phyloP scores from a whole-genome alignment of 148 eudicot species.

The Rhododendron henanense region DNA sequence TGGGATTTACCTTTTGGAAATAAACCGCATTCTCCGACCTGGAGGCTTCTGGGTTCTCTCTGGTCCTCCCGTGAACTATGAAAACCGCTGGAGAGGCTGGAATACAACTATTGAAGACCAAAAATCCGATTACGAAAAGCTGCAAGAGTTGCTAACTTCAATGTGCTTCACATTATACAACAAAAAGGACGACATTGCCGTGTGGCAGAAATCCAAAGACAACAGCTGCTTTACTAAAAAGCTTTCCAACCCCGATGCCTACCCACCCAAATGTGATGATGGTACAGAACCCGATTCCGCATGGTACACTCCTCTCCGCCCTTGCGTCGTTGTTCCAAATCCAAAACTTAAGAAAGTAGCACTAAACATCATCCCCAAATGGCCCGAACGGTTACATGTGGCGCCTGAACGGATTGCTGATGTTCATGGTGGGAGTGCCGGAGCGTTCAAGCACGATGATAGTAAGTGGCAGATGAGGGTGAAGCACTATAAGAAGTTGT shows the following conservation, averaged over 20 bases:
- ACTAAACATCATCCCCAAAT: constrained; percentile 50
- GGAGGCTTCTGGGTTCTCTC: constrained; percentile 96
- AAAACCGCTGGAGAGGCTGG: constrained; percentile 80
- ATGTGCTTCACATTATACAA: constrained; percentile 68
- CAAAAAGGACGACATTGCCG: constrained; percentile 76
- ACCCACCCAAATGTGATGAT: constrained; percentile 80
- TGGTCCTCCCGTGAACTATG: constrained; percentile 85
- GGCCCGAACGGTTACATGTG: constrained; percentile 59
- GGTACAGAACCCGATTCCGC: constrained; percentile 82
- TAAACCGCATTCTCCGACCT: constrained; percentile 76
- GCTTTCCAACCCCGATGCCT: constrained; percentile 49
- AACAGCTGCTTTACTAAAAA: constrained; percentile 54
- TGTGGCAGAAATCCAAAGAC: constrained; percentile 72
- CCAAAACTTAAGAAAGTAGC: constrained; percentile 49
- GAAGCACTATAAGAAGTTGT: constrained; percentile 79
- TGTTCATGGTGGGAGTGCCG: constrained; percentile 59
- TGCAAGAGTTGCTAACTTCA: constrained; percentile 64
- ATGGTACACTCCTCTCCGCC: constrained; percentile 89
- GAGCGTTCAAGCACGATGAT: constrained; percentile 64
- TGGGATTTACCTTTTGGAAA: constrained; percentile 82
- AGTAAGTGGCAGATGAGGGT: constrained; percentile 63
- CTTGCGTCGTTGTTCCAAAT: constrained; percentile 68
- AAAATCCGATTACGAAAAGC: constrained; percentile 58
- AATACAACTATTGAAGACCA: constrained; percentile 72
- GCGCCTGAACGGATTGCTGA: constrained; percentile 68